Evolutionary conservation across 2,329 filamentous ascomycete species (phyloP).

Genomic region (Fusarium continuum): DNA sequence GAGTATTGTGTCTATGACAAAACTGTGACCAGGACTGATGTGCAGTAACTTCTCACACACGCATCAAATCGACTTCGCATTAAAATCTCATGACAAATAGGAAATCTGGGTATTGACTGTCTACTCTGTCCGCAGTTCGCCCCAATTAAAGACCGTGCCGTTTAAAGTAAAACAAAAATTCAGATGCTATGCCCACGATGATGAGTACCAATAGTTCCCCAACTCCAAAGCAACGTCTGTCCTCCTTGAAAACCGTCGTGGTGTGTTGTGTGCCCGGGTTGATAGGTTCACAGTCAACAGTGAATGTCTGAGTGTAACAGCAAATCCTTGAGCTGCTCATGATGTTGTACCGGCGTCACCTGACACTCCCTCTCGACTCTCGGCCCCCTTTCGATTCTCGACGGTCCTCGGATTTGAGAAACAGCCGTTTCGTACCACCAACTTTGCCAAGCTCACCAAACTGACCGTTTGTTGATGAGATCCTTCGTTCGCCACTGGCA

Average conservation of each 20-base stretch:
- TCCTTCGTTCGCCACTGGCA: constrained; percentile 67
- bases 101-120: constrained; percentile 47
- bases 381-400: constrained; percentile 29
- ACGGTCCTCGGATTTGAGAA: constrained; percentile 54
- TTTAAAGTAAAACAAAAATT: constrained; percentile 29
- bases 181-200: constrained; percentile 38
- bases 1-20: neutral
- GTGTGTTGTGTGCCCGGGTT: constrained; percentile 27
- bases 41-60: neutral
- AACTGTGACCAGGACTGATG: neutral
- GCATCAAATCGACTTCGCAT: constrained; percentile 2
- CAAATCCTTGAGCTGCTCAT: constrained; percentile 13
- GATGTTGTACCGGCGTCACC: constrained; percentile 19
- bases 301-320: constrained; percentile 14
- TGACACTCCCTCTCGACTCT: constrained; percentile 27
- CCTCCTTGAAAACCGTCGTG: constrained; percentile 31
- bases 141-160: constrained; percentile 31
- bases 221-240: constrained; percentile 42
- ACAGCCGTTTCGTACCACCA: constrained; percentile 77
- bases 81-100: constrained; percentile 28
- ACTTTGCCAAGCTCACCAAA: constrained; percentile 78
- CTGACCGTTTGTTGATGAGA: constrained; percentile 43
- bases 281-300: constrained; percentile 22
- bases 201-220: constrained; percentile 29
- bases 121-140: constrained; percentile 41